Evolutionary conservation across 805 yeast species (phyloP), one percentile per base, ranked within the genome.

Genomic region (Wickerhamomyces canadensis): DNA sequence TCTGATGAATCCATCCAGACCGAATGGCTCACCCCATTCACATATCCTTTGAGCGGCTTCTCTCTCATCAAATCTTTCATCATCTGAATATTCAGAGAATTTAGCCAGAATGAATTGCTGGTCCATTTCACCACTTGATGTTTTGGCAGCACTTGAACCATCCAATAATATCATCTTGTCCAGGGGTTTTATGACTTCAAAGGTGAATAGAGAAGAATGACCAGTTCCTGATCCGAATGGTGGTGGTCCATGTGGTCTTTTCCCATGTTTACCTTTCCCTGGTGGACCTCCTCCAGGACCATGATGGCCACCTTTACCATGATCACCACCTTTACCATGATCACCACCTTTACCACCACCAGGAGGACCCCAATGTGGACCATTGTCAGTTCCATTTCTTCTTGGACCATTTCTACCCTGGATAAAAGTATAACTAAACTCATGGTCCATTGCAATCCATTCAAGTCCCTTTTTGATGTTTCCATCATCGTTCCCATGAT

Each of bases 121-220:
- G 49, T 79, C 85, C 83, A 76, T 76, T 48, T 74, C 78, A 5
- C 84, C 84, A 2, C 75, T 65, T 1, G 37, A 27, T 0, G 68
- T 58, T 51, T 78, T 78, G 0, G 83, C 76, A n/a, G 83, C 85
- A 21, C 82, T 76, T 0, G 84, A 82, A 6, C 85, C 85, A 43
- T 78, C 84, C n/a, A 79, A 51, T 35, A 68, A 66, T 5, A 79
- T 60, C 22, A 78, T 49, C 44, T 64, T 70, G 43, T 64, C 65
- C 35, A 78, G 52, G 4, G 81, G 78, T 41, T 59, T 62, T 4
- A 55, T 58, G 9, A 68, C 71, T 41, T 63, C 57, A 44, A 76
- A 75, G 0, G 82, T 74, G 43, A 69, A 58, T 33, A 75, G 39
- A 15, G 55, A 45, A 5, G 55, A 26, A 10, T 44, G 48, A 9